A percentile compares a stretch with the other conserved stretches of the same genome.
phyloP scores from a whole-genome alignment of 495 filamentous ascomycete genomes.

The Aspergillus leporis region DNA sequence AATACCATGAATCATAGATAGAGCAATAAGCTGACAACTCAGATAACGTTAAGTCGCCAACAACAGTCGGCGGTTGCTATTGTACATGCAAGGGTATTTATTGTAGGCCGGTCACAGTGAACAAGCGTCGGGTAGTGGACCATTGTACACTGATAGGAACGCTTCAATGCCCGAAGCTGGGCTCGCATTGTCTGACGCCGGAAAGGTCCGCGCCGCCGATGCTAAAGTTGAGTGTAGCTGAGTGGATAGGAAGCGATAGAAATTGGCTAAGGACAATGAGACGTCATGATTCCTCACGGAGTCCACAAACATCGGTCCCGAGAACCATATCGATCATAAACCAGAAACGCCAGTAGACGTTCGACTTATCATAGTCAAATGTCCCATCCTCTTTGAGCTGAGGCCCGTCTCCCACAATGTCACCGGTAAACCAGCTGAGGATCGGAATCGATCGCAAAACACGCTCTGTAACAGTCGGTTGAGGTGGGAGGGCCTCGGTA shows the following conservation, averaged over 20 bases:
- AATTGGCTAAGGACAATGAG: not conserved
- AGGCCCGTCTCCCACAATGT: constrained; percentile 77
- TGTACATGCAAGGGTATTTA: constrained; percentile 2
- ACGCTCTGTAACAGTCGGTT: constrained; percentile 60
- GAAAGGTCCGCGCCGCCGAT: not conserved
- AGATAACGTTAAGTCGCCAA: not conserved
- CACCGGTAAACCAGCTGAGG: constrained; percentile 68
- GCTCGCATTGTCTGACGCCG: not conserved
- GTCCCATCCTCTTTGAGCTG: constrained; percentile 75
- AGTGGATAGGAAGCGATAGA: not conserved
- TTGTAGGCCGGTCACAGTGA: not conserved
- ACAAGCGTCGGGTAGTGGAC: not conserved
- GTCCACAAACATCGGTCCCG: constrained; percentile 52
- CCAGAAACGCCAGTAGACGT: constrained; percentile 72
- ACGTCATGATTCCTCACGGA: constrained; percentile 48
- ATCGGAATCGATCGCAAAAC: constrained; percentile 62
- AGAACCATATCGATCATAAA: constrained; percentile 47
- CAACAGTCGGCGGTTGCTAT: not conserved
- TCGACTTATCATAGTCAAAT: constrained; percentile 75
- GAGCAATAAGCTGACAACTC: not conserved
- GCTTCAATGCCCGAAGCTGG: not conserved
- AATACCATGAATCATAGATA: constrained; percentile 23
- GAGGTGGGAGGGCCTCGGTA: constrained; percentile 63
- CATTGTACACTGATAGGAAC: not conserved
- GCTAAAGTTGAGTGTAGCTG: not conserved